Conservation (phyloP, 176 grass and related monocot species). For the Aegilops longissima region DNA sequence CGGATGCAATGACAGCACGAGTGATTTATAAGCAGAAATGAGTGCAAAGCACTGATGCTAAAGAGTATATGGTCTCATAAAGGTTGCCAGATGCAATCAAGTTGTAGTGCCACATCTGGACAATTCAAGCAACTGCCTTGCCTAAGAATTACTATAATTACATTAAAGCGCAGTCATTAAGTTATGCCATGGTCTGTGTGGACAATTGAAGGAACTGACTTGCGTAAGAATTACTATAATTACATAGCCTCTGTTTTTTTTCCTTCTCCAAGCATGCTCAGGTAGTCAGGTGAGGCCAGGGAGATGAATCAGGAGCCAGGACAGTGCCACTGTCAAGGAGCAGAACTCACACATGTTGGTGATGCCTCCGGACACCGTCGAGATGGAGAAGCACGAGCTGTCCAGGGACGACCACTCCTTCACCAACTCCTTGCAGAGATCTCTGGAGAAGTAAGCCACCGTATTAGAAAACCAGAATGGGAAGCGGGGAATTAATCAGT, state of each 20-base stretch:
- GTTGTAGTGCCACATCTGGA: neutral
- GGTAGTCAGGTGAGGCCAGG: neutral
- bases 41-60: neutral
- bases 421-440: slow-evolving; percentile 72
- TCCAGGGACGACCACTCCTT: slow-evolving; percentile 55
- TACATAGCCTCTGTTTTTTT: neutral
- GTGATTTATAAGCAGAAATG: neutral
- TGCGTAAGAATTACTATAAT: neutral
- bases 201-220: slow-evolving; percentile 1
- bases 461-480: neutral
- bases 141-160: neutral
- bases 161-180: neutral
- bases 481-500: neutral
- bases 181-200: neutral
- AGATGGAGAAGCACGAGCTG: slow-evolving; percentile 67
- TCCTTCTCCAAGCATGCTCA: neutral
- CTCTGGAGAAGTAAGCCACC: slow-evolving; percentile 43
- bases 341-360: slow-evolving; percentile 81
- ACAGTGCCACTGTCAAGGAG: neutral
- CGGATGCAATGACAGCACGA: neutral
- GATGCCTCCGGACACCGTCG: slow-evolving; percentile 90
- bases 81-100: neutral
- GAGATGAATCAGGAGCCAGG: neutral
- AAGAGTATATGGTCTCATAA: neutral
- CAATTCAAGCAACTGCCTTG: slow-evolving; percentile 3